phyloP scores from a whole-genome alignment of 129 eudicot species.

The Saposhnikovia divaricata region DNA sequence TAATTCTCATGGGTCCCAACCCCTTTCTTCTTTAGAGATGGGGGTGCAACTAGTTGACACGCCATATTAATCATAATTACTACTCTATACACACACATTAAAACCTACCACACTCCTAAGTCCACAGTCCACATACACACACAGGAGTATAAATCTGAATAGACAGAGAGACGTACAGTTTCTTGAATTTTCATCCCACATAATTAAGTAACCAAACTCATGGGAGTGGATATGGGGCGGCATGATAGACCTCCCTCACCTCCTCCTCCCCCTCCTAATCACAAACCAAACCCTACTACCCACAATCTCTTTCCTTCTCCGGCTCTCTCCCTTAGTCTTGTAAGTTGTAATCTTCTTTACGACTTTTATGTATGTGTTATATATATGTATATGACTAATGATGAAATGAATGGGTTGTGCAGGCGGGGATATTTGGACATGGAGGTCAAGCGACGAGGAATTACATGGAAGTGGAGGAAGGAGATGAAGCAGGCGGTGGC shows the following conservation, averaged over 20 bases:
- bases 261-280: not conserved
- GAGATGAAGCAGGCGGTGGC: constrained; percentile 23
- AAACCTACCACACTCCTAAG: not conserved
- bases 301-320: constrained; percentile 57
- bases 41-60: not conserved
- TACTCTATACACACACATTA: not conserved
- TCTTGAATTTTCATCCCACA: not conserved
- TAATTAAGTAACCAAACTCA: not conserved
- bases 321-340: constrained; percentile 80
- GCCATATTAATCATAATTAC: not conserved
- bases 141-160: not conserved
- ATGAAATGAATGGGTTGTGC: too few relatives aligned
- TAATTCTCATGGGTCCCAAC: not conserved
- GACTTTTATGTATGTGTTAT: not conserved
- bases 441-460: constrained; percentile 29
- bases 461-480: constrained; percentile 32
- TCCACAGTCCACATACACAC: not conserved
- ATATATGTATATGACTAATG: not conserved
- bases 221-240: constrained; percentile 52
- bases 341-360: constrained; percentile 37
- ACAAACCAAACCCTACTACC: constrained; percentile 18
- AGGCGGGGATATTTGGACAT: constrained; percentile 75
- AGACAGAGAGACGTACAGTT: not conserved
- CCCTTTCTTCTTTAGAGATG: not conserved
- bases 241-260: constrained; percentile 32